Evolutionary conservation across 257 asterid species (phyloP).

Genomic region (Scutellaria galericulata): DNA sequence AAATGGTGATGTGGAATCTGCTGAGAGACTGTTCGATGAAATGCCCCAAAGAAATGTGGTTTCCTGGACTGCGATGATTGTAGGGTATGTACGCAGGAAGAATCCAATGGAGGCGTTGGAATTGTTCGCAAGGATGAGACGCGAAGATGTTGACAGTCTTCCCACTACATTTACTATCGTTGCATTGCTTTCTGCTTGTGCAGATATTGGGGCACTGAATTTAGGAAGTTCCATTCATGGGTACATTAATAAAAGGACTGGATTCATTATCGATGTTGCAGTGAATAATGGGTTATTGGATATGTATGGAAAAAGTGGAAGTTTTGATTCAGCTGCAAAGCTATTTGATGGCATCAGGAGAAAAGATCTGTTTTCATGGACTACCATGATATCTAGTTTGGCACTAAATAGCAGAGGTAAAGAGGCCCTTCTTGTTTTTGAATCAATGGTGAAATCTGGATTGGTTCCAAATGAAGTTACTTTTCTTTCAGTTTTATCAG

Average conservation of each 20-base stretch:
- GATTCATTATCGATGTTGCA: slow-evolving; percentile 49
- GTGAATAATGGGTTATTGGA: slow-evolving; percentile 74
- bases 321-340: slow-evolving; percentile 57
- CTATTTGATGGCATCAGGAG: slow-evolving; percentile 51
- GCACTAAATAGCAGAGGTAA: slow-evolving; percentile 73
- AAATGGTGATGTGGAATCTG: slow-evolving; percentile 55
- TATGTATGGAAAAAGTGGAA: slow-evolving; percentile 81
- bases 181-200: slow-evolving; percentile 82
- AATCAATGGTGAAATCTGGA: slow-evolving; percentile 66
- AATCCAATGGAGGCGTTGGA: slow-evolving; percentile 60
- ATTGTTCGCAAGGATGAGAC: slow-evolving; percentile 59
- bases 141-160: slow-evolving; percentile 48
- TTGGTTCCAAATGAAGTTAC: slow-evolving; percentile 67
- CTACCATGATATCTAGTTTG: slow-evolving; percentile 70
- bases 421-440: slow-evolving; percentile 57
- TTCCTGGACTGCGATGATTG: slow-evolving; percentile 88
- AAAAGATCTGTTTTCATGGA: slow-evolving; percentile 77
- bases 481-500: slow-evolving; percentile 68
- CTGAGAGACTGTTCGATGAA: slow-evolving; percentile 57
- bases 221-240: slow-evolving; percentile 70
- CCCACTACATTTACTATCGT: slow-evolving; percentile 72
- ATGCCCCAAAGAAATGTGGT: slow-evolving; percentile 71
- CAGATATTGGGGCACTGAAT: slow-evolving; percentile 82
- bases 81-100: slow-evolving; percentile 66
- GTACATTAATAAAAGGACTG: slow-evolving; percentile 54